Conservation (phyloP, 768 basidiomycete genomes). For the Amanita pallidorosea region DNA sequence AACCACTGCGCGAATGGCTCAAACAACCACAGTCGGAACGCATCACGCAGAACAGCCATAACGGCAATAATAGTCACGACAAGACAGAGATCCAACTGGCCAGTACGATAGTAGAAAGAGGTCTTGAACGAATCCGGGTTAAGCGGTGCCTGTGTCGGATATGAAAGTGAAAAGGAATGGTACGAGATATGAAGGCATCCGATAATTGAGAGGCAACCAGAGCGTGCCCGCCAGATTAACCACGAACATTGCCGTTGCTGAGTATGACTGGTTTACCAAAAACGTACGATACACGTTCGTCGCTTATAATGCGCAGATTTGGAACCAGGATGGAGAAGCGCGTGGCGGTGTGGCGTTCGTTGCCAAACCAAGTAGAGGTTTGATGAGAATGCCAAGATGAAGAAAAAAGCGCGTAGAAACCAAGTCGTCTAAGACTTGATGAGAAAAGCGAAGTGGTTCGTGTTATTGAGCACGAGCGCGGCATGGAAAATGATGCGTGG, state of each 20-base stretch:
- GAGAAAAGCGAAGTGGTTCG: background rate
- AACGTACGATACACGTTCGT: conserved; percentile 4
- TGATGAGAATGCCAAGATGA: background rate
- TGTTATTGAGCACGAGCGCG: background rate
- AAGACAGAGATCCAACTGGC: conserved; percentile 70
- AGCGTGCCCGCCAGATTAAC: conserved; percentile 10
- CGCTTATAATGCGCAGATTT: background rate
- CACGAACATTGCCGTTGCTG: background rate
- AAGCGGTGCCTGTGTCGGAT: conserved; percentile 45
- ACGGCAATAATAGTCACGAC: conserved; percentile 72
- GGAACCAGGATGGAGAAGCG: background rate
- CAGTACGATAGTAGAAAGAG: conserved; percentile 61
- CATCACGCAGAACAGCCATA: conserved; percentile 83
- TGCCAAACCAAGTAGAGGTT: too few relatives aligned
- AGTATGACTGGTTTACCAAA: background rate
- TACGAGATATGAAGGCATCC: conserved; percentile 41
- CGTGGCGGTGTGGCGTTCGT: background rate
- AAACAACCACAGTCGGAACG: conserved; percentile 59
- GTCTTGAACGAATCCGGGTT: conserved; percentile 63
- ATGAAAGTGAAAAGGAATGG: conserved; percentile 71
- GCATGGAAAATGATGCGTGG: conserved; percentile 1
- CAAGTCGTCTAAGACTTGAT: background rate
- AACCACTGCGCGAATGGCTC: conserved; percentile 78
- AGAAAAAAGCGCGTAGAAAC: background rate
- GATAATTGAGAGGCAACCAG: conserved; percentile 12